Percentiles rank a stretch among this genome's conserved stretches.
Evolutionary conservation across 805 yeast species (phyloP).

Genomic region (Wickerhamiella cacticola): DNA sequence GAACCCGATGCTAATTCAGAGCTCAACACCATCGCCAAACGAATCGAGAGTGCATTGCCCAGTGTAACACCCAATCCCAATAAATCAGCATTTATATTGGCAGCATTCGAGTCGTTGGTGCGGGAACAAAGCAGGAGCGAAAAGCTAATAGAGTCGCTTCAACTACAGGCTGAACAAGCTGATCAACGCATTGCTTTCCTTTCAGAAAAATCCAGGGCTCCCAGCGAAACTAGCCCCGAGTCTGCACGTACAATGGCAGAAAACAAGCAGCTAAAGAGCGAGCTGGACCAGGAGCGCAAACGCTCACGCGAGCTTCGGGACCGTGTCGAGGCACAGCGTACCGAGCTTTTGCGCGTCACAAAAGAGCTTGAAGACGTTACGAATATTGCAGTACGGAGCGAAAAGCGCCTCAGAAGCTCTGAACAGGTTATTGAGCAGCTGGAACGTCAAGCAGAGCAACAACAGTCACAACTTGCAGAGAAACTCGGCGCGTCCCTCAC

Average conservation of each 20-base stretch:
- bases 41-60: slow-evolving; percentile 16
- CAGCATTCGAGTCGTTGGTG: slow-evolving; percentile 17
- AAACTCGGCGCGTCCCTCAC: slow-evolving; percentile 17
- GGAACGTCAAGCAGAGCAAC: slow-evolving; percentile 21
- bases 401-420: slow-evolving; percentile 22
- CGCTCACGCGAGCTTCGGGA: slow-evolving; percentile 24
- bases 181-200: slow-evolving; percentile 17
- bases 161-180: slow-evolving; percentile 16
- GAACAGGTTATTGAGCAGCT: slow-evolving; percentile 19
- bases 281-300: slow-evolving; percentile 16
- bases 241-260: slow-evolving; percentile 7
- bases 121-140: slow-evolving; percentile 16
- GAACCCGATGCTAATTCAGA: slow-evolving; percentile 10
- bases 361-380: slow-evolving; percentile 30
- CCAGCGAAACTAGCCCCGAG: slow-evolving; percentile 5
- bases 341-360: slow-evolving; percentile 27
- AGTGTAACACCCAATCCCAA: slow-evolving; percentile 17
- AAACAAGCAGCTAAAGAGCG: slow-evolving; percentile 1
- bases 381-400: slow-evolving; percentile 29
- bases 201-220: neutral
- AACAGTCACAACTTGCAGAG: slow-evolving; percentile 3
- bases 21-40: slow-evolving; percentile 14
- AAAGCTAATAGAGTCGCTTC: slow-evolving; percentile 16
- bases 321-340: slow-evolving; percentile 25
- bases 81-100: slow-evolving; percentile 14